These are phyloP conservation scores for Botrytis paeoniae DNA, from an alignment of 2,329 filamentous ascomycete species.

Conservation along the genomic window DNA sequence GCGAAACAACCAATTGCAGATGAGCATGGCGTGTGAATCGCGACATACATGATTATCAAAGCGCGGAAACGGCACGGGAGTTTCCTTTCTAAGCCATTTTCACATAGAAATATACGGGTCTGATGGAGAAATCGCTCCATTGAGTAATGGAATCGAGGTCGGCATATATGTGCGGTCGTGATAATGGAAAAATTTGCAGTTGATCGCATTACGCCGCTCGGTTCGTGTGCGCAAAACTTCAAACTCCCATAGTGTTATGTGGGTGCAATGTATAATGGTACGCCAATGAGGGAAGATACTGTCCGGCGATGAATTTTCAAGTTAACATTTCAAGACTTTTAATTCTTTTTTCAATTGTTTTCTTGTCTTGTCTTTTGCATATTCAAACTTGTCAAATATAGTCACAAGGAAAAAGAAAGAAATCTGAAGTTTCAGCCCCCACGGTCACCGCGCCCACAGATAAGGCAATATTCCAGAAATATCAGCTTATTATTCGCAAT, in stretches of 20 bases:
- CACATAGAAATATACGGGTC: not conserved
- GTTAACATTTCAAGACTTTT: not conserved
- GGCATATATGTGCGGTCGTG: not conserved
- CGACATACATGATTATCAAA: not conserved
- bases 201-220: not conserved
- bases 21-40: not conserved
- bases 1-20: not conserved
- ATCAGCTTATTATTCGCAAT: not conserved
- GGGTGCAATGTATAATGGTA: not conserved
- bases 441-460: not conserved
- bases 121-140: not conserved
- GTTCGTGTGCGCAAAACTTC: not conserved
- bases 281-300: not conserved
- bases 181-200: not conserved
- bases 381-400: not conserved
- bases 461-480: not conserved
- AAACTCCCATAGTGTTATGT: not conserved
- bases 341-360: not conserved
- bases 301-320: not conserved
- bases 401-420: not conserved
- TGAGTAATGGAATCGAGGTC: not conserved
- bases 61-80: conserved; percentile 5
- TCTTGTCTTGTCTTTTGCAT: not conserved
- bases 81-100: not conserved
- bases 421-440: not conserved